phyloP scores from a whole-genome alignment of 2,329 filamentous ascomycete species.

The Conoideocrella luteorostrata region DNA sequence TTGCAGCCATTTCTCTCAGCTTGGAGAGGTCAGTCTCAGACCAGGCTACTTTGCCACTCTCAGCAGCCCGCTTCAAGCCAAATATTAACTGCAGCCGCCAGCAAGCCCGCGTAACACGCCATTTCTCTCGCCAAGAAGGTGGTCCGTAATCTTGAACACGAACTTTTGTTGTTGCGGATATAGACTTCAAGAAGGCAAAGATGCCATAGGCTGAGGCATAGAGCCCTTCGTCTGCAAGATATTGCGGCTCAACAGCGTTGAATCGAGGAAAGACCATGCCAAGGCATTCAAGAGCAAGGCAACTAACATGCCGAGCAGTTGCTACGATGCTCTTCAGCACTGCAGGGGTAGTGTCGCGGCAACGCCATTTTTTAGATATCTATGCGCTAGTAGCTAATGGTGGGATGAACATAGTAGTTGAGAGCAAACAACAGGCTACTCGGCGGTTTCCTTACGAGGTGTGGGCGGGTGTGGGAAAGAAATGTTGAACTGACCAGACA shows the following conservation, averaged over 20 bases:
- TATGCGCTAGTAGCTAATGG: too few relatives aligned
- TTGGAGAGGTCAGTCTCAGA: not conserved
- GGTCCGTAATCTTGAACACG: not conserved
- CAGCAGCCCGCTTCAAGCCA: not conserved
- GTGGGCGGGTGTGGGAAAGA: too few relatives aligned
- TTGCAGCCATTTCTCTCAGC: not conserved
- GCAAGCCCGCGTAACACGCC: not conserved
- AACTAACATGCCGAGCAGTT: too few relatives aligned
- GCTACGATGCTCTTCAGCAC: too few relatives aligned
- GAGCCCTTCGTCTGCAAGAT: not conserved
- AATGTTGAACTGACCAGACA: too few relatives aligned
- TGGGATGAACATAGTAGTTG: too few relatives aligned
- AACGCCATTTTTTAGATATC: too few relatives aligned
- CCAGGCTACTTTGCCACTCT: not conserved
- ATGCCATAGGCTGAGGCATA: not conserved
- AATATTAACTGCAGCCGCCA: not conserved
- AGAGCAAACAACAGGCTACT: too few relatives aligned
- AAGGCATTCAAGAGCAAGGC: too few relatives aligned
- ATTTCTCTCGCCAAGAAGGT: not conserved
- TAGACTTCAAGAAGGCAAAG: not conserved
- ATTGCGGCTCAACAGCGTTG: not conserved
- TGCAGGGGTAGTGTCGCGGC: too few relatives aligned
- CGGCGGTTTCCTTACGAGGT: too few relatives aligned
- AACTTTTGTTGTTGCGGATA: not conserved
- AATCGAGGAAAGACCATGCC: too few relatives aligned